Conservation (phyloP, 306 rosid species). For the Cyclanthera cordifolia region DNA sequence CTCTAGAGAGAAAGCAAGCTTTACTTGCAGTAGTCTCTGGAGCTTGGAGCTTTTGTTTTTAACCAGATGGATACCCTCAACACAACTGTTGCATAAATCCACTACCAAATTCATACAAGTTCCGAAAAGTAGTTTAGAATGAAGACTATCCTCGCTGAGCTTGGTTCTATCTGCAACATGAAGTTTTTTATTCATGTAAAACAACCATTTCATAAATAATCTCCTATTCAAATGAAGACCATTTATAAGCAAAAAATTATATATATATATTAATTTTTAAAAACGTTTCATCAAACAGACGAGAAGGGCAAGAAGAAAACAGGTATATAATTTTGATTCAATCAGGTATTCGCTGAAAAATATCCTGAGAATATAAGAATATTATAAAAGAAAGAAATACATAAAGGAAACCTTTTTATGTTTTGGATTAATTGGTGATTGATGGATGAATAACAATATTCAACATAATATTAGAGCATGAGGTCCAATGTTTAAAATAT, state of each 20-base stretch:
- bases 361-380: neutral
- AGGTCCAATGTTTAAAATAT: too few relatives aligned
- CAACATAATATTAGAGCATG: too few relatives aligned
- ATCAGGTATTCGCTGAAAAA: neutral
- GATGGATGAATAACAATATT: too few relatives aligned
- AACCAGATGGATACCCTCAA: slow-evolving; percentile 47
- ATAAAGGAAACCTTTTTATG: neutral
- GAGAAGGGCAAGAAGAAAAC: neutral
- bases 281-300: neutral
- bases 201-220: slow-evolving; percentile 1
- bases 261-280: neutral
- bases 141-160: slow-evolving; percentile 34
- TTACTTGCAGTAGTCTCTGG: slow-evolving; percentile 40
- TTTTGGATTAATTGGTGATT: too few relatives aligned
- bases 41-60: slow-evolving; percentile 37
- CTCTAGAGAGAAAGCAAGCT: slow-evolving; percentile 75
- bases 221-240: neutral
- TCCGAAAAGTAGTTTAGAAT: slow-evolving; percentile 41
- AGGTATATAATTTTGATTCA: neutral
- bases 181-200: slow-evolving; percentile 16
- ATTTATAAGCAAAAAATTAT: neutral
- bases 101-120: slow-evolving; percentile 48
- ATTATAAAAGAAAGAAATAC: neutral
- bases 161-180: slow-evolving; percentile 46
- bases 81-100: slow-evolving; percentile 49